Evolutionary conservation across 192 early-diverging fungal species (phyloP).

Genomic region (Coemansia sp.): DNA sequence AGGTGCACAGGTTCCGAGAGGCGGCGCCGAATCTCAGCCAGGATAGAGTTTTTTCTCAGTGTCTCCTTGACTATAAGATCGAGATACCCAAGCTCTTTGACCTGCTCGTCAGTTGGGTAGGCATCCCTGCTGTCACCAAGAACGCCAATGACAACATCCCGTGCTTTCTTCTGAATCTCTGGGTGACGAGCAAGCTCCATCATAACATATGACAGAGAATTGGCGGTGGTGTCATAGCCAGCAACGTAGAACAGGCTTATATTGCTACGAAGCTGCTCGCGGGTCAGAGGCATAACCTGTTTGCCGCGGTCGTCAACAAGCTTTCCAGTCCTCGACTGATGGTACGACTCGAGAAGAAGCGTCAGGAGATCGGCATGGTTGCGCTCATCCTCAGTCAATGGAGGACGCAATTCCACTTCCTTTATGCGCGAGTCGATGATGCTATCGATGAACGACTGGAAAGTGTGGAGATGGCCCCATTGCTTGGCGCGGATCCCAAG

Average conservation of each 20-base stretch:
- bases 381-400: constrained; percentile 47
- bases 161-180: constrained; percentile 58
- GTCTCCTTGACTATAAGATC: constrained; percentile 58
- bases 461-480: constrained; percentile 43
- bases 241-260: constrained; percentile 58
- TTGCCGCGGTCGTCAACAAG: constrained; percentile 47
- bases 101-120: constrained; percentile 54
- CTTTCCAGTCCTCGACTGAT: constrained; percentile 44
- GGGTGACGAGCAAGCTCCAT: constrained; percentile 47
- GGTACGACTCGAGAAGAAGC: constrained; percentile 58
- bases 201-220: constrained; percentile 56
- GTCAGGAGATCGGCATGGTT: constrained; percentile 57
- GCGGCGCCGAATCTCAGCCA: constrained; percentile 50
- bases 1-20: constrained; percentile 43
- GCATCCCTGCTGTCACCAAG: constrained; percentile 58
- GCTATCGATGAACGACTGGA: constrained; percentile 49
- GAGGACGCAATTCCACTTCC: constrained; percentile 33
- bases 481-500: constrained; percentile 43
- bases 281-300: constrained; percentile 39
- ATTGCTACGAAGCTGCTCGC: constrained; percentile 55
- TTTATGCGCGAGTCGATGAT: constrained; percentile 42
- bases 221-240: constrained; percentile 62
- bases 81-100: constrained; percentile 56
- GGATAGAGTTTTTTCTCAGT: constrained; percentile 50
- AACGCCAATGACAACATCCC: constrained; percentile 55